phyloP scores from a whole-genome alignment of 108 stramenopile genomes.

The Fragilariopsis cylindrus region DNA sequence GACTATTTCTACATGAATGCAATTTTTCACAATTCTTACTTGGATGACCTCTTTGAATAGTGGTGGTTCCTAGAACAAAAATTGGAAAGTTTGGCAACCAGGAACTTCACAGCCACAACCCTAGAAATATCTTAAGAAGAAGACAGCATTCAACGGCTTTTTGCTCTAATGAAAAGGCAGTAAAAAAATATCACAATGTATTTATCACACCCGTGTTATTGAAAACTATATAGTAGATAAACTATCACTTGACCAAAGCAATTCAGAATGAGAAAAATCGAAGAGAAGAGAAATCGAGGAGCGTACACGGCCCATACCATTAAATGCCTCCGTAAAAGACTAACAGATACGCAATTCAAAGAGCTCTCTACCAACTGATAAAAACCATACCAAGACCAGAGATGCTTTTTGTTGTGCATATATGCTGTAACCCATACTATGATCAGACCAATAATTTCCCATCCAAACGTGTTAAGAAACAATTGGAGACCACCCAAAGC shows the following conservation, averaged over 20 bases:
- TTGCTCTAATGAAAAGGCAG: too few species aligned
- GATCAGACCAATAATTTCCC: slow-evolving; percentile 71
- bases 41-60: too few species aligned
- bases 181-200: too few species aligned
- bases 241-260: slow-evolving; percentile 21
- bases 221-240: slow-evolving; percentile 1
- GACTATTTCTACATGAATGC: too few species aligned
- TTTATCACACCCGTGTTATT: background rate
- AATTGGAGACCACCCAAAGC: slow-evolving; percentile 66
- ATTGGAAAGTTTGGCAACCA: too few species aligned
- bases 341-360: slow-evolving; percentile 74
- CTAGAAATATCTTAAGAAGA: too few species aligned
- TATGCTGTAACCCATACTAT: slow-evolving; percentile 45
- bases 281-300: slow-evolving; percentile 73
- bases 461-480: slow-evolving; percentile 85
- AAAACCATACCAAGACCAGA: slow-evolving; percentile 69
- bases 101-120: too few species aligned
- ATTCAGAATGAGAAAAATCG: slow-evolving; percentile 59
- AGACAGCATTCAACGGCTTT: too few species aligned
- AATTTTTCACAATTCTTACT: too few species aligned
- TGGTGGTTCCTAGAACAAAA: too few species aligned
- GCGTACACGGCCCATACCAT: slow-evolving; percentile 93
- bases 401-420: slow-evolving; percentile 5
- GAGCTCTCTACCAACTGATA: slow-evolving; percentile 71
- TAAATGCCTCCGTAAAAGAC: slow-evolving; percentile 71